Conservation (phyloP, 2,329 filamentous ascomycete species). For the Xylariaceae sp. region DNA sequence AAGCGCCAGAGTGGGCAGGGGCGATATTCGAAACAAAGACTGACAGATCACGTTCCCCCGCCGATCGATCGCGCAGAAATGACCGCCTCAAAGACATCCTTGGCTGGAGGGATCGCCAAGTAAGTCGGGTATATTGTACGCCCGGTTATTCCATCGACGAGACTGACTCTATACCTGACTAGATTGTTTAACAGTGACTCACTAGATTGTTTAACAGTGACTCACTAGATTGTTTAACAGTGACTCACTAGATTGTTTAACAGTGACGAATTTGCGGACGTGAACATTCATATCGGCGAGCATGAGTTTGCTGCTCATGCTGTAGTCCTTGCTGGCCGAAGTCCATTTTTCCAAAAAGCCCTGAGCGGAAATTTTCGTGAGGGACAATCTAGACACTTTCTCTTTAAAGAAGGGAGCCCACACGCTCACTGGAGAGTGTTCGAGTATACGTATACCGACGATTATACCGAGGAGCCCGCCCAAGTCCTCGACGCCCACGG, state of each 20-base stretch:
- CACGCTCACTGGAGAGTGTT: constrained; percentile 17
- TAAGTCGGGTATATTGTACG: not conserved
- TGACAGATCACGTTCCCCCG: not conserved
- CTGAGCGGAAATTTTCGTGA: constrained; percentile 10
- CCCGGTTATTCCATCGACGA: not conserved
- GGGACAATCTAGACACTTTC: constrained; percentile 12
- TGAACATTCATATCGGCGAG: constrained; percentile 11
- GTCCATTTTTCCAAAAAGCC: constrained; percentile 13
- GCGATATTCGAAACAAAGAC: not conserved
- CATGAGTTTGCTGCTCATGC: constrained; percentile 14
- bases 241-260: constrained; percentile 10
- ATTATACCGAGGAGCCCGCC: constrained; percentile 9
- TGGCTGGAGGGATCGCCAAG: constrained; percentile 13
- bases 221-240: not conserved
- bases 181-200: constrained; percentile 14
- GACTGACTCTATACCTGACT: not conserved
- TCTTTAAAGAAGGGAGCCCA: constrained; percentile 9
- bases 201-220: not conserved
- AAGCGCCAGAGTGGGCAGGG: not conserved
- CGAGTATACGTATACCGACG: constrained; percentile 16
- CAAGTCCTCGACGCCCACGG: constrained; percentile 8
- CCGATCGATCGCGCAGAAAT: constrained; percentile 1
- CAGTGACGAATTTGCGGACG: constrained; percentile 11
- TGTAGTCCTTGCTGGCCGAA: constrained; percentile 13
- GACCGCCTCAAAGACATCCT: constrained; percentile 1